Evolutionary conservation across 2,329 filamentous ascomycete species (phyloP), one percentile per base, ranked within the genome.

Genomic region (Achaetomium macrosporum): DNA sequence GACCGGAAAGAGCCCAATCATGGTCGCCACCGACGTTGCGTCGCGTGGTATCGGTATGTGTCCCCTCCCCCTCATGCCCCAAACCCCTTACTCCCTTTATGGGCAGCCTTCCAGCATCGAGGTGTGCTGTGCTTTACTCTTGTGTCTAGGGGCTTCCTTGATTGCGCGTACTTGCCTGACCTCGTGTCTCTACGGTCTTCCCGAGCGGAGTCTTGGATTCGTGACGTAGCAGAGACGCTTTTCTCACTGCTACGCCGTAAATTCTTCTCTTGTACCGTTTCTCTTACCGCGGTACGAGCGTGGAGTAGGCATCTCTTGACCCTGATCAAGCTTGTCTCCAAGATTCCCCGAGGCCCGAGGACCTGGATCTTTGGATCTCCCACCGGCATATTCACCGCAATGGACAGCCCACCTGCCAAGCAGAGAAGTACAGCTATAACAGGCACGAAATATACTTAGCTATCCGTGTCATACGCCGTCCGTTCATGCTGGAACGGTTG

Each of bases 21-120:
- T 99, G 91, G 93, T 99, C 77, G 93, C 93, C 76, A 99, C 93
- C 63, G 93, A 97, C 70, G 93, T 99, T 76, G 93, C 93, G 76
- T 97, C 93, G 70, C 93, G 93, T 91, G 93, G 93, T 90, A 96
- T 99, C 77, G 93, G 93, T 96, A 95, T 95, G 90, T 92, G 87
- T 83, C 77, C 79, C 75, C 76, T 75, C 71, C 71, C 73, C 67
- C 67, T 64, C 66, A 37, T n/a, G n/a, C 66, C 66, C 61, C 67
- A 66, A 65, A 61, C 58, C 59, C 64, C 65, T 63, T 61, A 12
- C 43, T 37, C 48, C 55, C 55, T 46, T 58, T 62, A 59, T 51
- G 41, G 56, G 61, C 61, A 55, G 77, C 77, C 74, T 75, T 77
- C 76, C 77, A 79, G 81, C 76, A 77, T 72, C 74, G 69, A 71